These are phyloP conservation scores for Rhododendron ferrugineum DNA, from an alignment of 148 eudicot species.

Conservation along the genomic window DNA sequence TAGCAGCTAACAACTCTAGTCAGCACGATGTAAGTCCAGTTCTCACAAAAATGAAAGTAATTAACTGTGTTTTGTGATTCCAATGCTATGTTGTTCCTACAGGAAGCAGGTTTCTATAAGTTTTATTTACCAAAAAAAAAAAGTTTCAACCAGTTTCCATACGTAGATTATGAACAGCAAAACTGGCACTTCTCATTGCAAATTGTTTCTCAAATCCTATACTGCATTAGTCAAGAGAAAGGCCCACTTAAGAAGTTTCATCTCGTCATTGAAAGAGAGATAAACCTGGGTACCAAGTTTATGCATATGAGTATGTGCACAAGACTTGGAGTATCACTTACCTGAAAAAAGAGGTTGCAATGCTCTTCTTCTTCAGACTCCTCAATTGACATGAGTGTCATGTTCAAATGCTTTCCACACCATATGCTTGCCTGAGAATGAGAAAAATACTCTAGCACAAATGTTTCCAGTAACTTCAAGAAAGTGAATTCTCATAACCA, in stretches of 20 bases:
- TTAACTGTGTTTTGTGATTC: not conserved
- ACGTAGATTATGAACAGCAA: not conserved
- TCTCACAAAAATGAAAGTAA: not conserved
- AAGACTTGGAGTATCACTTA: conserved; percentile 10
- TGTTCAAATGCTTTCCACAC: conserved; percentile 86
- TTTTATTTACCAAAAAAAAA: no score
- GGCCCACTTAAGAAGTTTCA: not conserved
- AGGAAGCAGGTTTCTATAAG: not conserved
- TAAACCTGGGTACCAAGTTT: not conserved
- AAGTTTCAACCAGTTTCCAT: not conserved
- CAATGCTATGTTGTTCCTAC: not conserved
- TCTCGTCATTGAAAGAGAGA: not conserved
- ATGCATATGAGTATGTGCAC: not conserved
- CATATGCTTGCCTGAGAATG: conserved; percentile 62
- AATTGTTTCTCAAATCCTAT: not conserved
- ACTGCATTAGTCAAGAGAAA: not conserved
- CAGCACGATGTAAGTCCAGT: not conserved
- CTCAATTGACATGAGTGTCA: conserved; percentile 73
- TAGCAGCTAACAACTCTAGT: not conserved
- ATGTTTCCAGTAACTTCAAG: conserved; percentile 3
- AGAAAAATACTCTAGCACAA: conserved; percentile 10
- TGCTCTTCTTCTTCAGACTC: conserved; percentile 92
- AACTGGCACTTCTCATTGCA: not conserved
- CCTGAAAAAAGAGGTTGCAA: conserved; percentile 60
- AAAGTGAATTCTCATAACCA: not conserved